These are phyloP conservation scores for Ceratocystis diversiconidia DNA, from an alignment of 2,329 filamentous ascomycete genomes.

Conservation along the genomic window DNA sequence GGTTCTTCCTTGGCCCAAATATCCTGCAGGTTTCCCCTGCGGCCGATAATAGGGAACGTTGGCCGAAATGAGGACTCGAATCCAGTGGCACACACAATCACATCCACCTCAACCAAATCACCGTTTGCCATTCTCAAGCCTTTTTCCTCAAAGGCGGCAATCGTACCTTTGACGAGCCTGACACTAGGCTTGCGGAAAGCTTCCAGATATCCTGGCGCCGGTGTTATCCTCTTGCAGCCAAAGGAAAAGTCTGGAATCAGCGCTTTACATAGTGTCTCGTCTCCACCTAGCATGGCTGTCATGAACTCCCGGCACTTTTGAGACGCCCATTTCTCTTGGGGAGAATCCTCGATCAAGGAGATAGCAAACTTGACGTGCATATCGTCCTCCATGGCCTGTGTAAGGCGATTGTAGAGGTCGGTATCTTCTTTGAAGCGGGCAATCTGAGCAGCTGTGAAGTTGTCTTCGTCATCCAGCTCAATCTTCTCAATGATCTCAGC, in stretches of 20 bases:
- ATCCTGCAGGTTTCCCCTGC: constrained; percentile 37
- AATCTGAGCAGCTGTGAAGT: constrained; percentile 27
- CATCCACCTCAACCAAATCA: constrained; percentile 37
- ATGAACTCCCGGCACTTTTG: constrained; percentile 33
- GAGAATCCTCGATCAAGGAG: constrained; percentile 30
- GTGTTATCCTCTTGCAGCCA: constrained; percentile 37
- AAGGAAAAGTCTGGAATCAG: constrained; percentile 38
- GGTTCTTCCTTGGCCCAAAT: constrained; percentile 32
- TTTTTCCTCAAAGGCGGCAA: constrained; percentile 33
- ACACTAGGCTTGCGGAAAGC: constrained; percentile 34
- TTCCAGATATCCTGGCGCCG: constrained; percentile 36
- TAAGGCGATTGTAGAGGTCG: constrained; percentile 32
- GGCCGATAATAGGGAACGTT: constrained; percentile 36
- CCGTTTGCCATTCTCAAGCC: constrained; percentile 36
- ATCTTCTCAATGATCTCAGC: constrained; percentile 22
- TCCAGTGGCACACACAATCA: constrained; percentile 43
- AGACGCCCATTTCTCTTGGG: constrained; percentile 30
- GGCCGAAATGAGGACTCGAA: constrained; percentile 41
- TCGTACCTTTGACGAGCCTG: constrained; percentile 32
- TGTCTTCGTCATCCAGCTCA: constrained; percentile 21
- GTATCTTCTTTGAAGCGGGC: constrained; percentile 34
- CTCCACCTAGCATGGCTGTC: constrained; percentile 32
- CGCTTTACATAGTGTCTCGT: constrained; percentile 35
- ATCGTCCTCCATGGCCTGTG: constrained; percentile 34
- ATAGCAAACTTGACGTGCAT: constrained; percentile 31